phyloP scores from a whole-genome alignment of 352 stramenopile species.

The Phytophthora ohioensis region DNA sequence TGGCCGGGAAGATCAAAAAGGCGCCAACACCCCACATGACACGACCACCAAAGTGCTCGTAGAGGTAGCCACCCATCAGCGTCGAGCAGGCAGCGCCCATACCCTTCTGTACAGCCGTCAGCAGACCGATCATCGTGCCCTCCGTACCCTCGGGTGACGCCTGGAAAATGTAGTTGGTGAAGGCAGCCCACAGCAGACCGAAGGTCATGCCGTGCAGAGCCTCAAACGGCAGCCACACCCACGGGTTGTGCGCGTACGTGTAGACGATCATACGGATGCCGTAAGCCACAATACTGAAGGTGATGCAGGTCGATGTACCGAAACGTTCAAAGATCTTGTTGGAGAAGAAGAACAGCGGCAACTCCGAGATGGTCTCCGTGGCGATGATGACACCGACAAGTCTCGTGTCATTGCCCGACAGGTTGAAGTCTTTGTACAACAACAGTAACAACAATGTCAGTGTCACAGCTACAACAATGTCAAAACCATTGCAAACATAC shows the following conservation, averaged over 20 bases:
- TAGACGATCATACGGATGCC: conserved; percentile 70
- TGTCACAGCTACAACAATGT: neutral
- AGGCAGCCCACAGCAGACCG: conserved; percentile 74
- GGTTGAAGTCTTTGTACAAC: conserved; percentile 56
- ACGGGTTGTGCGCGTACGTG: conserved; percentile 70
- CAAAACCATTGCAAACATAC: neutral
- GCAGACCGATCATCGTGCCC: conserved; percentile 76
- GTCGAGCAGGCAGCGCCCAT: conserved; percentile 68
- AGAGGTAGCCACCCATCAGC: conserved; percentile 76
- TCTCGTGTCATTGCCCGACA: conserved; percentile 66
- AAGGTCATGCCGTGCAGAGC: conserved; percentile 76
- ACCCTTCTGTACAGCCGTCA: conserved; percentile 74
- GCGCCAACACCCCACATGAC: conserved; percentile 70
- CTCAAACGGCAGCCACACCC: conserved; percentile 70
- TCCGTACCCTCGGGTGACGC: conserved; percentile 67
- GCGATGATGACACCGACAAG: conserved; percentile 77
- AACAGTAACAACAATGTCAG: conserved; percentile 2
- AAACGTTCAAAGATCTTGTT: conserved; percentile 73
- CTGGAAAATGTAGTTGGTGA: conserved; percentile 83
- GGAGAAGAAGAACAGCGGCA: conserved; percentile 81
- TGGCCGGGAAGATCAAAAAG: conserved; percentile 58
- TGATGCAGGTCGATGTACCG: conserved; percentile 61
- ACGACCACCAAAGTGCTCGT: conserved; percentile 63
- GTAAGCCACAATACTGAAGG: conserved; percentile 63
- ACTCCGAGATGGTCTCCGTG: conserved; percentile 72